Evolutionary conservation across 495 filamentous ascomycete species (phyloP).

Genomic region (Penicillium odoratum): DNA sequence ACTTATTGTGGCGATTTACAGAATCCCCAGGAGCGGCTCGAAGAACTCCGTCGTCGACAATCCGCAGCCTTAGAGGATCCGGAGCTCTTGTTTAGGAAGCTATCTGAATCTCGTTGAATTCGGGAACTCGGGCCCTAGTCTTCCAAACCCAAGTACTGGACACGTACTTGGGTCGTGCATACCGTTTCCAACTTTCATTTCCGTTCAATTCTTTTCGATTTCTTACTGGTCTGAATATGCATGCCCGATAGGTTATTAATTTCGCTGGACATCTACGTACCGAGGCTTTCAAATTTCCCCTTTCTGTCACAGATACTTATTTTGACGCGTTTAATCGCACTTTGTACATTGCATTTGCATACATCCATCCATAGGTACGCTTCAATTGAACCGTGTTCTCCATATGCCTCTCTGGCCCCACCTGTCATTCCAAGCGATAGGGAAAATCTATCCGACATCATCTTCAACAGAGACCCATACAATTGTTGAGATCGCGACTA

Average conservation of each 20-base stretch:
- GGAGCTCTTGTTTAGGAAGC: conserved; percentile 18
- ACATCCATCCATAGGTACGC: neutral
- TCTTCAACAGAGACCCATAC: neutral
- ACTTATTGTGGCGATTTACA: conserved; percentile 63
- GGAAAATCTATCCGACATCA: neutral
- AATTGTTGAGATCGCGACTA: neutral
- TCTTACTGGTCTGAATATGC: neutral
- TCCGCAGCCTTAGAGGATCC: conserved; percentile 53
- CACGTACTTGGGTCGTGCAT: neutral
- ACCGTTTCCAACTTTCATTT: neutral
- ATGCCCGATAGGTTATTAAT: neutral
- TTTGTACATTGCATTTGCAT: conserved; percentile 26
- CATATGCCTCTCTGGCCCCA: neutral
- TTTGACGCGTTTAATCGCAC: conserved; percentile 4
- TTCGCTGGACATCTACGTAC: neutral
- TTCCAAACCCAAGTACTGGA: neutral
- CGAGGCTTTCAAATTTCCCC: neutral
- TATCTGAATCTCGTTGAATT: conserved; percentile 9
- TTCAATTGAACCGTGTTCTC: neutral
- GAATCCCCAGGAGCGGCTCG: conserved; percentile 69
- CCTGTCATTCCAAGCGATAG: neutral
- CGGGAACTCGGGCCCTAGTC: neutral
- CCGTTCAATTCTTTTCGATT: conserved; percentile 1
- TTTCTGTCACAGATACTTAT: conserved; percentile 1
- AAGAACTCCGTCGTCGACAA: conserved; percentile 65